Evolutionary conservation across 225 moss, liverwort and hornwort species (phyloP), one percentile per base, ranked within the genome.

Genomic region (Sphagnum tenellum): DNA sequence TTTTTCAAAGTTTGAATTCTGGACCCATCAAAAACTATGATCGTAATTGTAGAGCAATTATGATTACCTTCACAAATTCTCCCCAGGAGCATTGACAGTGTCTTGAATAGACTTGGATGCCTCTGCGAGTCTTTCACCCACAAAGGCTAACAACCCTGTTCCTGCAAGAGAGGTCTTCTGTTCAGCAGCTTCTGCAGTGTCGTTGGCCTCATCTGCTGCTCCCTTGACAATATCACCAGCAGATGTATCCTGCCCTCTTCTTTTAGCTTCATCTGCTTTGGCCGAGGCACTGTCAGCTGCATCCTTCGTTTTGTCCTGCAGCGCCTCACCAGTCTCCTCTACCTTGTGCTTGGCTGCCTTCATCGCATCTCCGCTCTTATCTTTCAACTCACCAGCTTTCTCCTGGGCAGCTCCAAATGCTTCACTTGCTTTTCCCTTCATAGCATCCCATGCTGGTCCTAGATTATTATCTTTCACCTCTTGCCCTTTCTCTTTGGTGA

Each of bases 1-100:
- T 1, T 29, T 29, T 29, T 29, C 1, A 29, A 29, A 29, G 29
- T 29, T 0, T 29, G 29, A 1, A 29, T 29, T 29, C 29, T 29
- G 29, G 29, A 29, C 29, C 0, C 29, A 29, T 29, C 29, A 29
- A 29, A 29, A 29, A 29, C 29, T 29, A 29, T 29, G 29, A 29
- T 29, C 29, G 1, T 29, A 29, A 1, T 29, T 29, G 29, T 29
- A 29, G 1, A 29, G 29, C 29, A 29, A 29, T 29, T 29, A 29
- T 29, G 29, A 29, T 29, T 29, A 29, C 1, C 29, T 29, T 29
- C 29, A 29, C 29, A 29, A 29, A 29, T 29, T 60, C 64, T 84
- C 84, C 1, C 84, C 84, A 2, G 84, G 84, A 3, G 69, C 75
- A 49, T 84, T 84, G 12, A 84, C 84, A 3, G 80, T 84, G 46